phyloP scores from a whole-genome alignment of 805 yeast genomes.

The Monosporozyma unispora region DNA sequence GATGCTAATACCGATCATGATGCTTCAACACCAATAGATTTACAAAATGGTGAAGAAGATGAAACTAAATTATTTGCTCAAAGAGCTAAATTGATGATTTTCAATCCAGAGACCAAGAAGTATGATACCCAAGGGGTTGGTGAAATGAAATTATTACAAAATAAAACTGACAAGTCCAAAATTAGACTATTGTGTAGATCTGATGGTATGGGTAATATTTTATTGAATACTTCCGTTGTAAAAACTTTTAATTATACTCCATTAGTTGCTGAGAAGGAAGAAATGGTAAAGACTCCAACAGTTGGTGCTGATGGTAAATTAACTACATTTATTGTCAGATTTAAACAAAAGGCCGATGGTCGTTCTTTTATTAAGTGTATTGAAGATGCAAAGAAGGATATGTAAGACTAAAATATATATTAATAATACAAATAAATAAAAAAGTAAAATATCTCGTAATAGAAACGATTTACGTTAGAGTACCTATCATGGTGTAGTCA shows the following conservation, averaged over 20 bases:
- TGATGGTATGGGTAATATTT: conserved; percentile 76
- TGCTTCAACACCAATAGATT: conserved; percentile 34
- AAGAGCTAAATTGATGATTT: conserved; percentile 62
- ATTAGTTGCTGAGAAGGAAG: conserved; percentile 48
- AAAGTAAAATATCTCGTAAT: not conserved
- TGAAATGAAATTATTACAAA: conserved; percentile 61
- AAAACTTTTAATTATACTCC: conserved; percentile 51
- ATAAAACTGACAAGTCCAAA: conserved; percentile 46
- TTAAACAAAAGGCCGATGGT: conserved; percentile 43
- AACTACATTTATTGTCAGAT: conserved; percentile 61
- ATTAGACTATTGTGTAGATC: conserved; percentile 72
- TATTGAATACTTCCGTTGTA: conserved; percentile 58
- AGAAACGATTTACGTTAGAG: not conserved
- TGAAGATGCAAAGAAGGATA: conserved; percentile 26
- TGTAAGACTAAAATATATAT: conserved; percentile 15
- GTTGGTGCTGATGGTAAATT: conserved; percentile 48
- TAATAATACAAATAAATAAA: not conserved
- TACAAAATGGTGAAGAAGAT: conserved; percentile 77
- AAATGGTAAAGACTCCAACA: conserved; percentile 57
- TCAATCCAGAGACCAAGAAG: conserved; percentile 41
- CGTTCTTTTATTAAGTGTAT: conserved; percentile 26
- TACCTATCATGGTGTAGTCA: not conserved
- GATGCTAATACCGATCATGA: conserved; percentile 34
- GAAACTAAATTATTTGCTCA: conserved; percentile 58
- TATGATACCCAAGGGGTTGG: conserved; percentile 73